Conservation (phyloP, 306 rosid genomes). For the Cercis canadensis region DNA sequence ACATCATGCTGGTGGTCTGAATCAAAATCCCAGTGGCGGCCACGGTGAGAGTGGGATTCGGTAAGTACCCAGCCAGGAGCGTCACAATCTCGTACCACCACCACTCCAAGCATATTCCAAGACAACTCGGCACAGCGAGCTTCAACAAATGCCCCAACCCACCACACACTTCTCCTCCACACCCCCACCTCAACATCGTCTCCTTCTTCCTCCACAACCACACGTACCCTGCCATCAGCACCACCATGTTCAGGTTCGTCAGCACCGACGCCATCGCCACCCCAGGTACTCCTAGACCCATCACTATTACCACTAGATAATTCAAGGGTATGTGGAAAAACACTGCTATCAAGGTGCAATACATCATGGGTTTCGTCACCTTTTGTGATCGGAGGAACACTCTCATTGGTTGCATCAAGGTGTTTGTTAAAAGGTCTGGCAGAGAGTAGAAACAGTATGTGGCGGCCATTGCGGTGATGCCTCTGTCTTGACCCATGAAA, state of each 20-base stretch:
- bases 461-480: slow-evolving; percentile 72
- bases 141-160: slow-evolving; percentile 65
- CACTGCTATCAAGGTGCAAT: slow-evolving; percentile 78
- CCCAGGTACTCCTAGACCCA: slow-evolving; percentile 74
- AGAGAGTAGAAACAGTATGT: slow-evolving; percentile 75
- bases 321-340: slow-evolving; percentile 76
- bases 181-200: slow-evolving; percentile 50
- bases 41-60: slow-evolving; percentile 72
- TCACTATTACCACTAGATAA: slow-evolving; percentile 49
- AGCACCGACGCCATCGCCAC: slow-evolving; percentile 90
- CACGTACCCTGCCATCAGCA: slow-evolving; percentile 71
- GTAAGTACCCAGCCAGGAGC: slow-evolving; percentile 85
- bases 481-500: slow-evolving; percentile 75
- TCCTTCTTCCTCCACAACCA: slow-evolving; percentile 48
- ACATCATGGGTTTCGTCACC: slow-evolving; percentile 91
- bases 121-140: slow-evolving; percentile 87
- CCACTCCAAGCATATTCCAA: slow-evolving; percentile 97
- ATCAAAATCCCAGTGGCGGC: slow-evolving; percentile 96
- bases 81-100: slow-evolving; percentile 99
- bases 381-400: slow-evolving; percentile 76
- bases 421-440: slow-evolving; percentile 81
- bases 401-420: slow-evolving; percentile 73
- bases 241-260: slow-evolving; percentile 80
- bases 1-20: slow-evolving; percentile 99
- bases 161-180: slow-evolving; percentile 47